Evolutionary conservation across 768 basidiomycete species (phyloP).

Genomic region (Leucosporidium creatinivorum): DNA sequence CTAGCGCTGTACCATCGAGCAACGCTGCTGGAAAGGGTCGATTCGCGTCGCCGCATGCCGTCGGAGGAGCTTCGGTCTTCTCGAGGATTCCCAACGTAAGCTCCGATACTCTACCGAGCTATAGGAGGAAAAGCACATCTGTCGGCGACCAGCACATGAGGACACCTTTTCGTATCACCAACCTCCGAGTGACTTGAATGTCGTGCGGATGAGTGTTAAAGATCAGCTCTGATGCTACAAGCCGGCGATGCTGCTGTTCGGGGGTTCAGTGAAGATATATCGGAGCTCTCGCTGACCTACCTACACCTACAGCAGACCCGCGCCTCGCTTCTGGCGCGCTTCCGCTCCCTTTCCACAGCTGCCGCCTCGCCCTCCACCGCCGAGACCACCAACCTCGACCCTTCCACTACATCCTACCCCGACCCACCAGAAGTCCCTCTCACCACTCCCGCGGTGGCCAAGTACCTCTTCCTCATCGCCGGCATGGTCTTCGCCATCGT

Average conservation of each 20-base stretch:
- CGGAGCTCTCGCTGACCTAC: too few relatives aligned
- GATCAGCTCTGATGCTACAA: not conserved
- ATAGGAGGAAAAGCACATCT: not conserved
- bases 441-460: constrained; percentile 35
- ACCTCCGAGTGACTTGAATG: constrained; percentile 10
- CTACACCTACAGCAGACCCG: too few relatives aligned
- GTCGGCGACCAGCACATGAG: not conserved
- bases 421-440: constrained; percentile 12
- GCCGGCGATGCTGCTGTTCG: too few relatives aligned
- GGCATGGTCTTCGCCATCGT: constrained; percentile 83
- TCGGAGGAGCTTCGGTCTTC: not conserved
- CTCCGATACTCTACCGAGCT: too few relatives aligned
- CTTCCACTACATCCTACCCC: constrained; percentile 7
- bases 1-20: not conserved
- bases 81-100: constrained; percentile 1
- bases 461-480: constrained; percentile 79
- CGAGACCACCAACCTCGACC: constrained; percentile 38
- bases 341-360: constrained; percentile 51
- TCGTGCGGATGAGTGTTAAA: not conserved
- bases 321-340: not conserved
- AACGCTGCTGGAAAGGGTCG: not conserved
- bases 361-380: constrained; percentile 58
- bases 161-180: constrained; percentile 1
- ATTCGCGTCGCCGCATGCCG: not conserved
- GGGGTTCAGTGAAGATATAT: too few relatives aligned